phyloP scores from a whole-genome alignment of 345 rosid species.

The Gossypium herbaceum region DNA sequence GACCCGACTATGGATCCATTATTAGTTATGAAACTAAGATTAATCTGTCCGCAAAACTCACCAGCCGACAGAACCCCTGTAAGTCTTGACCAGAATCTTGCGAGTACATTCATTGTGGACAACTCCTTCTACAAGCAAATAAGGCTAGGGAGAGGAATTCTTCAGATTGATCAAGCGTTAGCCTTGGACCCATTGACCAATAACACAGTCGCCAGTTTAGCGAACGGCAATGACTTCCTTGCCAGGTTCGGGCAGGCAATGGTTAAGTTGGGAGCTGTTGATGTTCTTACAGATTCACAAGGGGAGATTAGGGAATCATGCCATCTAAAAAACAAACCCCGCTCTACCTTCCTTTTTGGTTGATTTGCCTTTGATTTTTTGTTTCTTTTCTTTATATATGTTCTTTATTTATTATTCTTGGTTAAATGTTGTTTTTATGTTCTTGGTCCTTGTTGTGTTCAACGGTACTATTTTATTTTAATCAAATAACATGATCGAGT shows the following conservation, averaged over 20 bases:
- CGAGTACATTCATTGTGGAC: slow-evolving; percentile 38
- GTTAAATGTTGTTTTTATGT: not conserved
- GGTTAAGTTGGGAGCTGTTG: slow-evolving; percentile 48
- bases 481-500: not conserved
- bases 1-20: slow-evolving; percentile 49
- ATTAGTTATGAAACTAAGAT: slow-evolving; percentile 23
- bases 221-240: slow-evolving; percentile 29
- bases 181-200: slow-evolving; percentile 31
- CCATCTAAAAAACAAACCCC: not conserved
- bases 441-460: not conserved
- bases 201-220: slow-evolving; percentile 24
- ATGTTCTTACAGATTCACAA: slow-evolving; percentile 11
- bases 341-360: not conserved
- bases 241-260: slow-evolving; percentile 44
- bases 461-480: not conserved
- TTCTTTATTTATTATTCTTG: no score
- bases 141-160: slow-evolving; percentile 29
- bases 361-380: not conserved
- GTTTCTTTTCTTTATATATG: not conserved
- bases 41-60: slow-evolving; percentile 22
- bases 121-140: slow-evolving; percentile 51
- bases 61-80: not conserved
- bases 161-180: slow-evolving; percentile 49
- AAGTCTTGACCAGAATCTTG: slow-evolving; percentile 41
- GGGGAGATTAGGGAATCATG: slow-evolving; percentile 57